Base-by-base conservation (phyloP, 768 basidiomycete species). In the Tephrocybe sp. region DNA sequence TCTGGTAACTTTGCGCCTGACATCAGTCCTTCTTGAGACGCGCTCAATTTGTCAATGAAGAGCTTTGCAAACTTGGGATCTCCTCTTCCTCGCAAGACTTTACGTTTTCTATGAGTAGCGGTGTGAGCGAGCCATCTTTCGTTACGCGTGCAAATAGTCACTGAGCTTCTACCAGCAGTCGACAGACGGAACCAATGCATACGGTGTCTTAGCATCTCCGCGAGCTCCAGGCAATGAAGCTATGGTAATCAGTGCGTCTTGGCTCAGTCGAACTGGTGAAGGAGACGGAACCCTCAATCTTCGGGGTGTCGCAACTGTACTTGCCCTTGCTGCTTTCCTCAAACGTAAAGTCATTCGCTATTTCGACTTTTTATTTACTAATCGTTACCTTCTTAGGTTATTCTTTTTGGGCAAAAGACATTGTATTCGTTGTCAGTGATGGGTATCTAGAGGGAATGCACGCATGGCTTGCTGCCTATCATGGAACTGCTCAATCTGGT, bases 361-460 rank as follows among this genome's bases (percentile, higher is more conserved):
- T 48, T 39, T 14, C 36, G 53, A 19, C 16, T 35, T 11, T 43
- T 22, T 5, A 23, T 48, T 50, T 20, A 16, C 20, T 32, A 45
- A 53, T 8, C 44, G 46, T 46, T 55, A 14, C 34, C 9, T 36
- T 48, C 5, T 14, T 17, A 95, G 92, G 77, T 31, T 87, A 89
- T 59, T 90, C 92, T 17, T 77, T 92, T 33, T 99, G 97, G 96
- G 89, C 94, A 0, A 96, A 95, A 65, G 95, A 98, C 60, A 76
- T 99, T 49, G 69, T 98, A 14, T 87, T 98, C 53, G 82, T 99
- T 22, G 74, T 98, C 53, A 87, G 88, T 39, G 96, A 98, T 55
- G 90, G 84, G 1, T 83, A 95, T 64, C 66, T 92, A 32, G 89
- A 95, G 47, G 97, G 97, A 2, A 87, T 92, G 76, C 90, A 97